Base-by-base conservation (phyloP, 106 monocot species). In the Hemerocallis citrina region DNA sequence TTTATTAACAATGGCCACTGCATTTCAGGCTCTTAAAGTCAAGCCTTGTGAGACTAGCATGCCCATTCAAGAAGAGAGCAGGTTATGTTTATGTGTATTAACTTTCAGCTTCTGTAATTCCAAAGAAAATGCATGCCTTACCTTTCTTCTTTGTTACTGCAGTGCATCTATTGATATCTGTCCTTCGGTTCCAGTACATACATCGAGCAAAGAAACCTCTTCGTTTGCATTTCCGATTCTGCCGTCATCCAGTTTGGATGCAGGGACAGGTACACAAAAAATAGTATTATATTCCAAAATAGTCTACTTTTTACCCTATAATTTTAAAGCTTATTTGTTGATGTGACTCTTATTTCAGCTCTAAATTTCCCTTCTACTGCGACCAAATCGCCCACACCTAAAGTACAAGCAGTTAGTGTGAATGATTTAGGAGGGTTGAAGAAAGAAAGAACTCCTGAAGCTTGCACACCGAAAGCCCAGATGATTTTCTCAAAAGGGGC, bases 221-320 rank as follows among this genome's bases (percentile, higher is more conserved):
- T 33, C 77, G 27, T 76, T 76, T 51, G 63, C 50, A 34, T 64
- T 71, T 47, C 76, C 82, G 64, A 54, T 64, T 61, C 66, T 59
- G 63, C 33, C 55, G 41, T 29, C 39, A 20, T 17, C 60, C 24
- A 59, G 58, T 42, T 48, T 35, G 29, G 28, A n/a, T 22, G 17
- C 29, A 50, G 27, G 29, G 16, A n/a, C 42, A 58, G 74, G 85
- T 77, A 64, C 22, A 30, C 17, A 51, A 12, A 36, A 36, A 20
- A 50, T n/a, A n/a, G n/a, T 32, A 34, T 2, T 24, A 49, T 17
- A 29, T 50, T 42, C 34, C 39, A 13, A n/a, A n/a, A 23, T 49
- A 59, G 14, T 17, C 6, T 39, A 61, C 31, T 56, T 15, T 7
- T 29, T 62, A 8, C 31, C 14, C 13, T 31, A 15, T 43, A 29